Evolutionary conservation across 352 stramenopile genomes (phyloP).

Genomic region (Globisporangium megalacanthum): DNA sequence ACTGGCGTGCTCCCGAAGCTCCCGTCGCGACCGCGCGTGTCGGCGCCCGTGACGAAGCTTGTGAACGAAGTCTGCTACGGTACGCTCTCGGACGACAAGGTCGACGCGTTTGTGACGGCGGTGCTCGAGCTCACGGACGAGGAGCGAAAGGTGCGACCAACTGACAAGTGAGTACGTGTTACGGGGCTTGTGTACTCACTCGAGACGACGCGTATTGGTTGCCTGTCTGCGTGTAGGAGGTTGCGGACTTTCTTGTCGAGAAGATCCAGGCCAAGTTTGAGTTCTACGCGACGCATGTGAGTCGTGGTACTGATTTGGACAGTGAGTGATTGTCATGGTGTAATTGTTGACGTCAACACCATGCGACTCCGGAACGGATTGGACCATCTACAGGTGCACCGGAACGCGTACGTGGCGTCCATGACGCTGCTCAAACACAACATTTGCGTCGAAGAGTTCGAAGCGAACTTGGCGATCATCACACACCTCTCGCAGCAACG

Average conservation of each 20-base stretch:
- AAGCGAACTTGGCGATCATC: conserved; percentile 71
- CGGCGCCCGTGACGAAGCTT: conserved; percentile 58
- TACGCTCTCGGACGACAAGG: conserved; percentile 64
- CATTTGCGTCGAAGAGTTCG: conserved; percentile 71
- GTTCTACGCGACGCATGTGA: conserved; percentile 73
- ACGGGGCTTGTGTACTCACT: no score
- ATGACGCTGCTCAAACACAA: conserved; percentile 77
- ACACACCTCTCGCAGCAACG: conserved; percentile 83
- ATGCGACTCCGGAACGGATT: background rate
- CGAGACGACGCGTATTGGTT: background rate
- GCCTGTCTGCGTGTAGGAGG: conserved; percentile 29
- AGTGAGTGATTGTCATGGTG: no score
- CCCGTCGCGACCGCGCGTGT: conserved; percentile 49
- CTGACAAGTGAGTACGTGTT: background rate
- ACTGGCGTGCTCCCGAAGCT: conserved; percentile 67
- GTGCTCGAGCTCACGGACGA: conserved; percentile 69
- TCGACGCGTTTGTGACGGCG: conserved; percentile 56
- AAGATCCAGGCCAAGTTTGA: conserved; percentile 81
- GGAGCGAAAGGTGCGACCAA: conserved; percentile 44
- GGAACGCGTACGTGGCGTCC: conserved; percentile 64
- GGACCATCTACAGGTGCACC: conserved; percentile 46
- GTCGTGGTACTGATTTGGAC: background rate
- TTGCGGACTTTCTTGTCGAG: conserved; percentile 78
- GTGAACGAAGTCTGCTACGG: conserved; percentile 84
- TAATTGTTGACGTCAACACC: background rate